Base-by-base conservation (phyloP, 306 rosid species). In the Pachyrhizus erosus region DNA sequence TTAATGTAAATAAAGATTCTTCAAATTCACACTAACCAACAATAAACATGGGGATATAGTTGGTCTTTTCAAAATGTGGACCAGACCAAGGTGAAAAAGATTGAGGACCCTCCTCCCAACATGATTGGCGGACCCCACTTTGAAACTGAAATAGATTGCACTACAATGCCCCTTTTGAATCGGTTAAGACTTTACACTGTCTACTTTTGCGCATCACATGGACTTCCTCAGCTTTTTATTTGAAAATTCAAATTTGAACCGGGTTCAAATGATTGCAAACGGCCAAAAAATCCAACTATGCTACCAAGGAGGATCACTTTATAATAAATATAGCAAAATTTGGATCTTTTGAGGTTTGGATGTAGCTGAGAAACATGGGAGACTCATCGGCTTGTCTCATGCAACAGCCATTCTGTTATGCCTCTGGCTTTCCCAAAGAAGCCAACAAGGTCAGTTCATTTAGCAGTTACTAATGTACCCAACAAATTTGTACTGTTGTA, bases 371-470 rank as follows among this genome's bases (percentile, higher is more conserved):
- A 75, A 76, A 57, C 84, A 96, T 93, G 99, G 98, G 91, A 48
- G 98, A 96, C 80, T 90, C 99, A 26, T 13, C 67, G 43, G 37
- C 92, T 52, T 93, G 99, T 88, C 87, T 96, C 87, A 86, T 92
- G 96, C 98, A 91, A 57, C 94, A 91, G 34, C 98, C 99, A 24
- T 91, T 96, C 86, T 93, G 98, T 76, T 93, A 92, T 65, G 87
- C 89, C 84, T 91, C 98, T 6, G 97, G 94, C 52, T 80, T 90
- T 67, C 67, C 91, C 83, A 91, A 89, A 86, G 94, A 95, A 78
- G 29, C 97, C 88, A 83, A 82, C n/a, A 89, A 93, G 99, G 98
- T 92, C 62, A 78, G 88, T 84, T 76, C 82, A 80, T 39, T 26
- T 5, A 37, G 17, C 75, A 68, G 27, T 57, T 76, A 74, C 49